Percentiles rank a stretch among this genome's conserved stretches.
Evolutionary conservation across 192 early-diverging fungal species (phyloP).

Genomic region (Diversispora eburnea): DNA sequence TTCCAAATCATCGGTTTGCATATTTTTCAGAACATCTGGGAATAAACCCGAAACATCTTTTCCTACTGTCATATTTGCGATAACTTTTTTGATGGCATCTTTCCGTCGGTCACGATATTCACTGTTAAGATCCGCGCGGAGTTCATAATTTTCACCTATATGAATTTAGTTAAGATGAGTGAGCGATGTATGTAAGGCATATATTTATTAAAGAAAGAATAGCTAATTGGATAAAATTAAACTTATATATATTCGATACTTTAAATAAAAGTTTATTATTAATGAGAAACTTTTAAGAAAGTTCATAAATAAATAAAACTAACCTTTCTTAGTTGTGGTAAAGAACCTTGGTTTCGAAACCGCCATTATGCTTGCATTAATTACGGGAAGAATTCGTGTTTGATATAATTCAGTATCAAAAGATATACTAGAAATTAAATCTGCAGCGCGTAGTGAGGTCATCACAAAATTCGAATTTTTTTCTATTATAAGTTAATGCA

Average conservation of each 20-base stretch:
- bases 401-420: too few relatives aligned
- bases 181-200: background rate
- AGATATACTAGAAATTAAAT: too few relatives aligned
- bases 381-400: too few relatives aligned
- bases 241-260: background rate
- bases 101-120: slow-evolving; percentile 95
- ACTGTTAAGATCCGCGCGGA: slow-evolving; percentile 94
- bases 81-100: slow-evolving; percentile 97
- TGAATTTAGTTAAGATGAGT: background rate
- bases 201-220: background rate
- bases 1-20: slow-evolving; percentile 98
- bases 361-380: too few relatives aligned
- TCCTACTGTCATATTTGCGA: slow-evolving; percentile 99
- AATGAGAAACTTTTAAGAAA: background rate
- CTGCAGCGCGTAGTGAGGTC: too few relatives aligned
- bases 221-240: background rate
- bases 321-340: slow-evolving; percentile 73
- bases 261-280: background rate
- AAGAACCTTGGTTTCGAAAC: slow-evolving; percentile 63
- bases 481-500: too few relatives aligned
- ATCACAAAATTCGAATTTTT: too few relatives aligned
- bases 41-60: slow-evolving; percentile 96
- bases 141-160: slow-evolving; percentile 95
- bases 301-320: background rate
- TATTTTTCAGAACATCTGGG: slow-evolving; percentile 97